A percentile compares a stretch with the other conserved stretches of the same genome.
Conservation (phyloP, 2,329 filamentous ascomycete species). For the Mycosphaerella sp. region DNA sequence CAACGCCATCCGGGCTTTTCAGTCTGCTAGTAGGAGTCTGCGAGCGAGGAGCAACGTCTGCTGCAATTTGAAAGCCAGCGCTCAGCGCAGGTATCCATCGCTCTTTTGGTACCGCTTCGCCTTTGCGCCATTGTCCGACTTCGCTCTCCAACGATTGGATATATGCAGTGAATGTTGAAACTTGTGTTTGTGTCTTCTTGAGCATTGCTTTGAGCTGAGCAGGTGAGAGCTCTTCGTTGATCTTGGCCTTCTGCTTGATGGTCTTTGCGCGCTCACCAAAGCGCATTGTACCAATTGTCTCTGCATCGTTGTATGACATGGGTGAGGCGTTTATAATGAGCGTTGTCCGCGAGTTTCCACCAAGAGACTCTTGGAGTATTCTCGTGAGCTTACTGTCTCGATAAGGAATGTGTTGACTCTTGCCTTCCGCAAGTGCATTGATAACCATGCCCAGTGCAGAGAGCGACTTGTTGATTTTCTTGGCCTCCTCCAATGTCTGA, state of each 20-base stretch:
- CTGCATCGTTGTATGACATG: conserved; percentile 93
- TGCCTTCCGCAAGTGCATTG: conserved; percentile 92
- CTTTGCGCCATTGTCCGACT: conserved; percentile 77
- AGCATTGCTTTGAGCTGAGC: conserved; percentile 89
- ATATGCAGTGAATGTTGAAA: conserved; percentile 82
- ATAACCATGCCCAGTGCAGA: conserved; percentile 99
- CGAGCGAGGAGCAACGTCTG: conserved; percentile 45
- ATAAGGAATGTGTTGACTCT: conserved; percentile 93
- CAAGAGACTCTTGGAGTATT: conserved; percentile 93
- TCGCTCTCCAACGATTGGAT: conserved; percentile 78
- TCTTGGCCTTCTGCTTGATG: conserved; percentile 99
- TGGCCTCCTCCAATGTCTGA: conserved; percentile 94
- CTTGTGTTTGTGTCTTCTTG: conserved; percentile 84
- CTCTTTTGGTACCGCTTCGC: conserved; percentile 83
- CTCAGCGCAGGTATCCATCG: conserved; percentile 68
- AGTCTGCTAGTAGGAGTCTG: conserved; percentile 56
- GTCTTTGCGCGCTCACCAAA: conserved; percentile 96
- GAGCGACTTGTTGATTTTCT: conserved; percentile 99
- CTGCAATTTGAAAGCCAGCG: conserved; percentile 40
- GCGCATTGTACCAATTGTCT: conserved; percentile 84
- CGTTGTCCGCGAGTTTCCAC: conserved; percentile 97
- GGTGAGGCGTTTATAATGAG: conserved; percentile 99
- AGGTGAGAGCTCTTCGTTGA: conserved; percentile 95
- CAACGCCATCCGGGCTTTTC: conserved; percentile 44
- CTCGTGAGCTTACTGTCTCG: conserved; percentile 96